Evolutionary conservation across 2,329 filamentous ascomycete species (phyloP).

Genomic region (Neopestalotiopsis clavispora): DNA sequence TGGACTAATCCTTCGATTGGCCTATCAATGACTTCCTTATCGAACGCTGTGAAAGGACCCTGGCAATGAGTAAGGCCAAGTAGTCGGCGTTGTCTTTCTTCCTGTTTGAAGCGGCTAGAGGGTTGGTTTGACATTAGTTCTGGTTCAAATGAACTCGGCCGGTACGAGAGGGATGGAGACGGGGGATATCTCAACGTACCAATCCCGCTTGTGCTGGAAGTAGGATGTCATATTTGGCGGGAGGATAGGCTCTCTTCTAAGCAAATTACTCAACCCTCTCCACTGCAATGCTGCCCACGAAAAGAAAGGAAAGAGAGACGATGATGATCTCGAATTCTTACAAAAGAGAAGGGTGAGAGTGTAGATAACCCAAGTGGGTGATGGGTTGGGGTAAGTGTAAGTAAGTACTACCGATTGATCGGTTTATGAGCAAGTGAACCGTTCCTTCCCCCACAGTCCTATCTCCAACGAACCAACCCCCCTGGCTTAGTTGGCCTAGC

Average conservation of each 20-base stretch:
- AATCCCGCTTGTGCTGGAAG: slow-evolving; percentile 72
- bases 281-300: neutral
- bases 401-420: neutral
- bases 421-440: neutral
- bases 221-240: slow-evolving; percentile 53
- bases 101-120: slow-evolving; percentile 76
- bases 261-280: neutral
- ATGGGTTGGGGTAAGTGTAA: neutral
- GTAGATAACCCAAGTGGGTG: neutral
- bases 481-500: neutral
- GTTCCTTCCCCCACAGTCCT: slow-evolving; percentile 1
- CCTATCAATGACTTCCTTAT: slow-evolving; percentile 71
- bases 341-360: neutral
- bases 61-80: slow-evolving; percentile 70
- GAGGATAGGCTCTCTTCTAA: neutral
- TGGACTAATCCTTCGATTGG: slow-evolving; percentile 80
- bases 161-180: neutral
- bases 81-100: slow-evolving; percentile 74
- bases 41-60: slow-evolving; percentile 64
- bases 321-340: neutral
- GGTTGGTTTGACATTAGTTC: slow-evolving; percentile 13
- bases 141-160: neutral
- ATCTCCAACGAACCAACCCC: slow-evolving; percentile 8
- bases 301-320: neutral
- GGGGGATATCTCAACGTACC: slow-evolving; percentile 56